Evolutionary conservation across 306 rosid species (phyloP).

Genomic region (Ormosia emarginata): DNA sequence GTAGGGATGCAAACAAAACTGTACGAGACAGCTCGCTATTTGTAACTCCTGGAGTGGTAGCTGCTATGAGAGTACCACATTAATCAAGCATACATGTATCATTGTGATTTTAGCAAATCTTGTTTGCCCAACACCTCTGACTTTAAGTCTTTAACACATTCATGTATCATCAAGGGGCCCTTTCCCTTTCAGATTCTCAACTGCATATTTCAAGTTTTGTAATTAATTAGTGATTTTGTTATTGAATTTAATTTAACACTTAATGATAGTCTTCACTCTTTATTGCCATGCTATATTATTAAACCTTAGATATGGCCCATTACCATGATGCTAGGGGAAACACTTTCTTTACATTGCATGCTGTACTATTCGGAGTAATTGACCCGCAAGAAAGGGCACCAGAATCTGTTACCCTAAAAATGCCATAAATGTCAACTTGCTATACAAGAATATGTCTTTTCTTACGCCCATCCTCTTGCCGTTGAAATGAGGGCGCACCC

Average conservation of each 20-base stretch:
- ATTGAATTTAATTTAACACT: constrained; percentile 2
- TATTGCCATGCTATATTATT: background rate
- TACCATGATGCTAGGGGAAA: background rate
- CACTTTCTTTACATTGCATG: background rate
- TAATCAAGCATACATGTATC: background rate
- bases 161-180: background rate
- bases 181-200: background rate
- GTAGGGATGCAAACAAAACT: background rate
- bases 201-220: background rate
- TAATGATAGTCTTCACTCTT: background rate
- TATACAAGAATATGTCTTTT: background rate
- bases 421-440: constrained; percentile 18
- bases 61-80: background rate
- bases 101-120: background rate
- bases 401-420: constrained; percentile 15
- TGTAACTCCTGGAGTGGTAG: background rate
- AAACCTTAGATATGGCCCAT: background rate
- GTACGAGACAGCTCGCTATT: background rate
- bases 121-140: background rate
- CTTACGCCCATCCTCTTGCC: background rate
- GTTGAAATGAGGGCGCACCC: constrained; percentile 21
- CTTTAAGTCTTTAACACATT: background rate
- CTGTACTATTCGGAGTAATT: background rate
- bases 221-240: background rate
- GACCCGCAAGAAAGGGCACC: constrained; percentile 18